Base-by-base conservation (phyloP, 2,329 filamentous ascomycete species). In the Sordariomycetes sp. region DNA sequence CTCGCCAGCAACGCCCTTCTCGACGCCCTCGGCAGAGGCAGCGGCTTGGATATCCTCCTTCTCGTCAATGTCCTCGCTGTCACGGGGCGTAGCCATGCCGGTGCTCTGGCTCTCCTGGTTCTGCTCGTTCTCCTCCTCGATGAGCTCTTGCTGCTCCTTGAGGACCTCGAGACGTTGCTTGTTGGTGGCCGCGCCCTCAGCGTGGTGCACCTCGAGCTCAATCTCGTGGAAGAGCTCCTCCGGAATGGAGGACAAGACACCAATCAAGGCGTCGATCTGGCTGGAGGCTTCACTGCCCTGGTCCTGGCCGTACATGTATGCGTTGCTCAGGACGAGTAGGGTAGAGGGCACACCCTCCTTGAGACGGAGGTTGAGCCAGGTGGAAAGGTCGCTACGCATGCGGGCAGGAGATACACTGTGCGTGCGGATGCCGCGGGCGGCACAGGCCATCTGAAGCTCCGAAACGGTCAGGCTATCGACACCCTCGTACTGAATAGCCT, bases 161-260 rank as follows among this genome's bases (percentile, higher is more conserved):
- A 98, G 74, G 12, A 98, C 92, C 67, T 98, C 92, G 27, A 98
- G 82, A 57, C 92, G 83, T 70, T 96, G 92, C 73, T 93, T 95
- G 75, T 98, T 98, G 45, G 92, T 98, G 17, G 92, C 92, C 9
- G 88, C 90, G 41, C 92, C 92, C 64, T 98, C 92, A 32, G 90
- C 88, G 41, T 82, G 94, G 70, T 95, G 86, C 8, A 98, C 87
- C 65, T 98, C 92, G 21, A 98, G 82, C 63, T 96, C 92, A 43
- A 98, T 95, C 68, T 98, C 92, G 70, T 98, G 92, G 84, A 93
- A 98, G 26, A 98, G 72, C 59, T 98, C 92, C 61, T 98, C 92
- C 4, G 92, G 92, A 42, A 98, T 96, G 40, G 84, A 88, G 26
- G 86, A 93, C 26, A 98, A 69, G 5, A 98, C 92, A 36, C 87